Base-by-base conservation (phyloP, 805 yeast species). In the Candida silvatica region DNA sequence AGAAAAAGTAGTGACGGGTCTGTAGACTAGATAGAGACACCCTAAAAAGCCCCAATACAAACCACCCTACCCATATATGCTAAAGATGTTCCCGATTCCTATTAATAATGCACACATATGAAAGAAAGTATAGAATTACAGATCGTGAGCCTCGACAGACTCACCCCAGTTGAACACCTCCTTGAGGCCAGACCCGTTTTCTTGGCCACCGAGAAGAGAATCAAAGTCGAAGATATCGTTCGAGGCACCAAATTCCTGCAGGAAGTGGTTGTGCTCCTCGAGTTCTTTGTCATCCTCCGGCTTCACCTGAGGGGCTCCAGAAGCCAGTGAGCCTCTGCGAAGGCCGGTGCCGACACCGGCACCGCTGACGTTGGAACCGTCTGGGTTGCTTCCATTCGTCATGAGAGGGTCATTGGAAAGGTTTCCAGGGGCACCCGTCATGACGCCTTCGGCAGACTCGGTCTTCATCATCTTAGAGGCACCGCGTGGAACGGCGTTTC, bases 191-290 rank as follows among this genome's bases (percentile, higher is more conserved):
- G 60, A 50, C 35, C 39, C 47, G 4, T 55, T 52, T 31, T 56
- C 39, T 35, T 51, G 60, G 31, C 38, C 37, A 32, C 60, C 64
- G 36, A 69, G 45, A 36, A 68, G 60, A 4, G 64, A 57, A 41
- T 67, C 67, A 42, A 66, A 58, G 43, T 65, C 71, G 50, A 67
- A 66, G 23, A 59, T 47, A 29, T 62, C 66, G 28, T 43, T 52
- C 25, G 62, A 58, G 26, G 61, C 52, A 24, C 58, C 34, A 32
- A 62, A 64, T 40, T 48, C 54, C 23, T 49, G 51, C 5, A 50
- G 34, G 20, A 55, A 47, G 11, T 44, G 43, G 20, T 46, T 41
- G 32, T 20, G 22, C 11, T 30, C 25, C 22, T 4, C 42, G 38
- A 17, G 12, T 12, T 22, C 24, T n/a, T n/a, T n/a, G n/a, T n/a